These are phyloP conservation scores for Myxozyma geophila DNA, from an alignment of 805 yeast species.

Conservation along the genomic window DNA sequence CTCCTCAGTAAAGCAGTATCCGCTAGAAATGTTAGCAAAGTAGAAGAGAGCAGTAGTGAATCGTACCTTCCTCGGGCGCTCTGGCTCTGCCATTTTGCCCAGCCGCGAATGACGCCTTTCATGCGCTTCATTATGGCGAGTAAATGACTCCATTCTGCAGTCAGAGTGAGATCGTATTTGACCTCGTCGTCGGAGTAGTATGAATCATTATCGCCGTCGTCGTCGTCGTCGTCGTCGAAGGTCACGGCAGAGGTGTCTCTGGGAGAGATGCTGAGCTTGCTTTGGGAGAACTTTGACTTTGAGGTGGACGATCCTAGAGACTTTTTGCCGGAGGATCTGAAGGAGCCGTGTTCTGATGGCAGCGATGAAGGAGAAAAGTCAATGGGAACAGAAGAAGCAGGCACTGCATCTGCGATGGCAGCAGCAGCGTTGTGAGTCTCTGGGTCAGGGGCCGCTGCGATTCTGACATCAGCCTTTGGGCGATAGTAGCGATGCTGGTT, in stretches of 20 bases:
- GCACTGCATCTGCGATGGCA: too few species aligned
- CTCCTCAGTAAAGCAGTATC: slow-evolving; percentile 32
- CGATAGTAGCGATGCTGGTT: slow-evolving; percentile 19
- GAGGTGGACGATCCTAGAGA: background rate
- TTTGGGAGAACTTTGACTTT: too few species aligned
- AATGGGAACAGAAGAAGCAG: background rate
- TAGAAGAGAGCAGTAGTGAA: background rate
- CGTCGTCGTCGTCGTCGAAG: background rate
- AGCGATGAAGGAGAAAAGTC: background rate
- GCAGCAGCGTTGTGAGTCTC: background rate
- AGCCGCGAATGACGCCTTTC: slow-evolving; percentile 33
- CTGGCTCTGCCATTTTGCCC: slow-evolving; percentile 28
- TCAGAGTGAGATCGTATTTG: slow-evolving; percentile 21
- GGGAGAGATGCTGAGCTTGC: background rate
- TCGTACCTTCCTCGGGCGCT: slow-evolving; percentile 27
- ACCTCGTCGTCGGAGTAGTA: slow-evolving; percentile 11
- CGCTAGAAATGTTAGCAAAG: slow-evolving; percentile 7
- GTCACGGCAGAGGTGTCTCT: background rate
- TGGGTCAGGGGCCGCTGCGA: background rate
- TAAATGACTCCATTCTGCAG: slow-evolving; percentile 29
- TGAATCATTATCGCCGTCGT: slow-evolving; percentile 2
- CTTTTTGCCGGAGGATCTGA: background rate
- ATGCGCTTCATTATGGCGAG: slow-evolving; percentile 27
- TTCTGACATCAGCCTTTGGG: slow-evolving; percentile 12
- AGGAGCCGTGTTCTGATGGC: background rate